Base-by-base conservation (phyloP, 129 eudicot genomes). In the Oenanthe sinensis region DNA sequence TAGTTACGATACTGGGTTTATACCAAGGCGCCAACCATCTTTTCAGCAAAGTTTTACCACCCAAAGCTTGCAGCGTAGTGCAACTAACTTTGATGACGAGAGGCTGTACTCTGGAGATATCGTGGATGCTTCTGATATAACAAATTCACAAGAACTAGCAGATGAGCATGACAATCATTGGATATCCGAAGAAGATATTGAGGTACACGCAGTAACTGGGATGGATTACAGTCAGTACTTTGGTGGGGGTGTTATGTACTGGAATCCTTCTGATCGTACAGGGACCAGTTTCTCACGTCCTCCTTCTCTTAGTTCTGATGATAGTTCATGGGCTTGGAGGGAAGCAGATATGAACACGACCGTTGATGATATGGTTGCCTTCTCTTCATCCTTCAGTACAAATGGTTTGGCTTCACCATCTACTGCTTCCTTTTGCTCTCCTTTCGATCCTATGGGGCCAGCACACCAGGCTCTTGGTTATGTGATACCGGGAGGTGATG, bases 221-320 rank as follows among this genome's bases (percentile, higher is more conserved):
- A 83, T 91, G 88, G 98, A 94, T 81, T 94, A 91, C 76, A 94
- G 91, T 80, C 96, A 94, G 77, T 91, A 88, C 77, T 94, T 94
- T 86, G 98, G 98, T 68, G 98, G 97, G 14, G 97, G 98, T 40
- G 93, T 94, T 71, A 94, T 94, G 98, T 94, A 94, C 77, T 94
- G 98, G 98, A 84, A 91, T 82, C 96, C 98, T 74, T 94, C 93
- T 55, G 98, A 94, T 76, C 91, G 89, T 77, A 90, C 90, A 33
- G 92, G 90, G 58, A 77, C 93, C 33, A 79, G 86, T 75, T 94
- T 94, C 68, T 94, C 98, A 12, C 90, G 97, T 37, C 96, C 98
- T 33, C 98, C 98, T 37, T 94, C 98, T 73, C 92, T 94, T 77
- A 91, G 98, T 77, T 94, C 98, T 10, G 98, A 94, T 65, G 98